Evolutionary conservation across 2,329 filamentous ascomycete species (phyloP).

Genomic region (Ambrosiella beaveri): DNA sequence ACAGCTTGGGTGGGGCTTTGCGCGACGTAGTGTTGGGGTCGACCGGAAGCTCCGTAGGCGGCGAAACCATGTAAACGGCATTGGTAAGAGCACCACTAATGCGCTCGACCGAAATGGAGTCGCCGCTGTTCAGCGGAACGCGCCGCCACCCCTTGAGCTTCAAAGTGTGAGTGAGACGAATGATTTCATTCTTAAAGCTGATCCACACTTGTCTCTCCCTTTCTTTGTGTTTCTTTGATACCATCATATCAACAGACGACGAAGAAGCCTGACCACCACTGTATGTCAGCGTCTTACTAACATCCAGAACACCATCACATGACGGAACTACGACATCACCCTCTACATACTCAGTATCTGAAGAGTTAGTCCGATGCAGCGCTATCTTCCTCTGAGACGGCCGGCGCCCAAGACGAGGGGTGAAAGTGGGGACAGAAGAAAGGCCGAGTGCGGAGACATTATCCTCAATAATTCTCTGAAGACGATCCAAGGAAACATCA

Average conservation of each 20-base stretch:
- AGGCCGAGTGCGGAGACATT: conserved; percentile 39
- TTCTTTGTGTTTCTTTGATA: conserved; percentile 28
- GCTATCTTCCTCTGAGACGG: conserved; percentile 22
- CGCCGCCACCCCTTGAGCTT: conserved; percentile 81
- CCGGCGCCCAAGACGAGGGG: conserved; percentile 26
- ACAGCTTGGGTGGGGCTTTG: conserved; percentile 45
- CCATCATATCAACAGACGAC: conserved; percentile 17
- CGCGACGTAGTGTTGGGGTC: conserved; percentile 20
- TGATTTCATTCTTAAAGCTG: conserved; percentile 81
- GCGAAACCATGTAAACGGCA: conserved; percentile 84
- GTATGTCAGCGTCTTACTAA: conserved; percentile 74
- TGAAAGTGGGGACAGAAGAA: conserved; percentile 26
- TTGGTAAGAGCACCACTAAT: conserved; percentile 90
- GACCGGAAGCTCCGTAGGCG: conserved; percentile 34
- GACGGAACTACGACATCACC: conserved; percentile 68
- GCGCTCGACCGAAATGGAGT: conserved; percentile 51
- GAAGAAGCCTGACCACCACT: conserved; percentile 32
- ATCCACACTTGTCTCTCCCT: conserved; percentile 66
- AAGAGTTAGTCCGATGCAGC: conserved; percentile 36
- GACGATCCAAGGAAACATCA: conserved; percentile 56
- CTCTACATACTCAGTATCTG: conserved; percentile 73
- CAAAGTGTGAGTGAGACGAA: conserved; percentile 76
- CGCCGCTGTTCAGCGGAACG: conserved; percentile 54
- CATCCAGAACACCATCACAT: conserved; percentile 74
- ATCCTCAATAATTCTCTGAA: conserved; percentile 65